Conservation (phyloP, 768 basidiomycete species). For the Xanthoconium purpureum region DNA sequence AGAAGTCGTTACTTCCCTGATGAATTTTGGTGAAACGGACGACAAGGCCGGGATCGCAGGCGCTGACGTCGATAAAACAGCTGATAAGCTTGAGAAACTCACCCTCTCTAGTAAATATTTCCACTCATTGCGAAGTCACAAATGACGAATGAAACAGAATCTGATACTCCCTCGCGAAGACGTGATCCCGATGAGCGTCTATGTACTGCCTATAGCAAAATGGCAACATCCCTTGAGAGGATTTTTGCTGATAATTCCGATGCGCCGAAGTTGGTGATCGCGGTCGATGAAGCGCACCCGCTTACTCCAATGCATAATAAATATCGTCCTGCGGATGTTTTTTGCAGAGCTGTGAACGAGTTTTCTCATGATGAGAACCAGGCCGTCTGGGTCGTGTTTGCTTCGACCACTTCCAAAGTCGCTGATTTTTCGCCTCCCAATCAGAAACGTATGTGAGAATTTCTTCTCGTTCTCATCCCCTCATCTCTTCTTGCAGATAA, state of each 20-base stretch:
- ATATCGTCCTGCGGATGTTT: conserved; percentile 5
- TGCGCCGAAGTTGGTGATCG: conserved; percentile 10
- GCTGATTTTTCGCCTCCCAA: conserved; percentile 5
- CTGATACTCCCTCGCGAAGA: background rate
- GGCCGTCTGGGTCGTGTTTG: conserved; percentile 16
- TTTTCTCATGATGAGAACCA: conserved; percentile 6
- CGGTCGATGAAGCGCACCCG: conserved; percentile 12
- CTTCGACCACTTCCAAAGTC: conserved; percentile 13
- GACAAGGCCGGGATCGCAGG: background rate
- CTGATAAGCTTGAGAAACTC: background rate
- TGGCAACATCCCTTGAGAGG: background rate
- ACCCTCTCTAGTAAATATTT: background rate
- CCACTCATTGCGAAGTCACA: no score
- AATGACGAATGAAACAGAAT: background rate
- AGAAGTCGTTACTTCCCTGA: no score
- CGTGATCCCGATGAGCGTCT: background rate
- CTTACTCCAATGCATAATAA: background rate
- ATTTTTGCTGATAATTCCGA: background rate
- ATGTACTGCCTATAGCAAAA: background rate
- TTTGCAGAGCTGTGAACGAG: background rate
- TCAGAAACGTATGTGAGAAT: background rate
- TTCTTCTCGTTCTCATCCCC: no score
- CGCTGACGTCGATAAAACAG: background rate
- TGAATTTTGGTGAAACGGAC: background rate
- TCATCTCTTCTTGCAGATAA: background rate